Evolutionary conservation across 768 basidiomycete genomes (phyloP), one percentile per base, ranked within the genome.

Genomic region (Pleurotus salmoneostramineus): DNA sequence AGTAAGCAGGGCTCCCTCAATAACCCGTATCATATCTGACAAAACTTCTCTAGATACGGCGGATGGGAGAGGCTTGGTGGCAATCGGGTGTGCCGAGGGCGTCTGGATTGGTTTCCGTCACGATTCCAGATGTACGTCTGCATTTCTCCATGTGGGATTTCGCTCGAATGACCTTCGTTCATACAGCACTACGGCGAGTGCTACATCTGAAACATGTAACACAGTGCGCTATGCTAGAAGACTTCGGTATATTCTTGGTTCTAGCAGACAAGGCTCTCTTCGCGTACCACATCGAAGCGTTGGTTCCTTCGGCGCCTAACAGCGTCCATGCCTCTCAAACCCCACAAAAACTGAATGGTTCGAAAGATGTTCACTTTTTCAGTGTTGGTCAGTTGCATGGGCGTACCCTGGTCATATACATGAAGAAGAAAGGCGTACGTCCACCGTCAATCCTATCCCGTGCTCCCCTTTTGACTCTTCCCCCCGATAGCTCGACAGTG

Each of bases 91-190:
- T 70, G 88, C 90, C 0, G 94, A 97, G 66, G 97, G 97, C 35
- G 93, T 98, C 4, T 99, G 95, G 93, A 97, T 98, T 65, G 96
- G 96, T 0, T 90, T 95, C 73, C 83, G 93, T 42, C 90, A 93
- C 61, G 91, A 96, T 70, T 88, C 95, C 2, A 77, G 82, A 68
- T 95, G 93, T 93, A 69, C 60, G 86, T 65, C 57, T n/a, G 43
- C 7, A 21, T n/a, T 12, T 1, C 45, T 15, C 8, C 44, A 11
- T 27, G 1, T 27, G 21, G 48, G 21, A 10, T 52, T 32, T 0
- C 33, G 6, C 27, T 35, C 49, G 58, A 50, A 63, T 35, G 43
- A 21, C 37, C 33, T 6, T 27, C 21, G 2, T 49, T 0, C 50
- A n/a, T 34, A 31, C 59, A 95, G 93, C 94, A 2, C 85, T 98